Conservation (phyloP, 768 basidiomycete species). For the Suillus bovinus region DNA sequence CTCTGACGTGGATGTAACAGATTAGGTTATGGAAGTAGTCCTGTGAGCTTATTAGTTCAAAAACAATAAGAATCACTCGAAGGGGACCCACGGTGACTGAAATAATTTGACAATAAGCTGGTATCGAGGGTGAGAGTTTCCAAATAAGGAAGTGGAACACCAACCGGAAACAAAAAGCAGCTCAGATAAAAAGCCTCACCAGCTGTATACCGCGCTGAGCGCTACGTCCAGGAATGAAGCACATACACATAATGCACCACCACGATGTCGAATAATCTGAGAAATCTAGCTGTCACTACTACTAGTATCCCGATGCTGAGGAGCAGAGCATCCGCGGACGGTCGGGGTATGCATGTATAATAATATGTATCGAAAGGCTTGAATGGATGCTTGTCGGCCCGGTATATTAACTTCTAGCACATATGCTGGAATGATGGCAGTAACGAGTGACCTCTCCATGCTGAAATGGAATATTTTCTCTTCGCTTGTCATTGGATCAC, state of each 20-base stretch:
- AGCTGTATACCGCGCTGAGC: neutral
- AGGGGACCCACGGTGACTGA: neutral
- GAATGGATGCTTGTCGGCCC: neutral
- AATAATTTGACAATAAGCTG: slow-evolving; percentile 5
- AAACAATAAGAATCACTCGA: slow-evolving; percentile 5
- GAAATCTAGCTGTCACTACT: neutral
- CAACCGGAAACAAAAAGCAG: neutral
- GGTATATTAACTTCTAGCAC: neutral
- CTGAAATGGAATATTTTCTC: neutral
- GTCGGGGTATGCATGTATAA: neutral
- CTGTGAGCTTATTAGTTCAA: neutral
- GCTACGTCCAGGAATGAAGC: neutral
- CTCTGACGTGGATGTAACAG: neutral
- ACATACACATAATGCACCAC: neutral
- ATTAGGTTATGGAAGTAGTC: neutral
- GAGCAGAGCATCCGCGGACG: neutral
- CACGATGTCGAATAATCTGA: neutral
- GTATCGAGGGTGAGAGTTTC: neutral
- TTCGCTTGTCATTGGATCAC: neutral
- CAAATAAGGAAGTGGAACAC: neutral
- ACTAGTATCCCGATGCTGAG: neutral
- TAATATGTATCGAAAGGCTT: neutral
- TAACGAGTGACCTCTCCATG: neutral
- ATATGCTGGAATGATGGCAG: neutral
- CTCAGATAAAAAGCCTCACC: neutral